Base-by-base conservation (phyloP, 2,329 filamentous ascomycete species). In the Ophiostoma pallidulum region DNA sequence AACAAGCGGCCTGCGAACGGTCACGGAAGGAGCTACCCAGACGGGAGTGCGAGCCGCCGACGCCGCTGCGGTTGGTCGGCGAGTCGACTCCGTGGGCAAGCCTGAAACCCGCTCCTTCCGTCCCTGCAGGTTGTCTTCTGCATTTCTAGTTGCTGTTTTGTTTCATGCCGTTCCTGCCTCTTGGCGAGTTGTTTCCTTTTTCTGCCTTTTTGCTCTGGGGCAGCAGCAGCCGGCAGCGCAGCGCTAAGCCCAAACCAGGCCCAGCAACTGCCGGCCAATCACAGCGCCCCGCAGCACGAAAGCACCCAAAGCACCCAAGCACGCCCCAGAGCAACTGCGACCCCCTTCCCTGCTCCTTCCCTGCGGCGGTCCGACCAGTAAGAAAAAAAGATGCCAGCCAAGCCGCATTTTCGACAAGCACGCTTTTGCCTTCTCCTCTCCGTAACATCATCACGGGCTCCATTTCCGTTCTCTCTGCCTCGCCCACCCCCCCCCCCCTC, bases 401-500 rank as follows among this genome's bases (percentile, higher is more conserved):
- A 51, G 50, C 53, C 53, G 50, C 48, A 55, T 47, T 54, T 53
- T 52, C 47, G 39, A 51, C 49, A 45, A 53, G 42, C 39, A 48
- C 42, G 6, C 36, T 41, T 37, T 49, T 41, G 24, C 31, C 22
- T 38, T 22, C 46, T 20, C 45, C 35, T 43, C 42, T 29, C 36
- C 26, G 29, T 31, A 41, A 31, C 41, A 52, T 44, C 48, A 50
- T 36, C 33, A 19, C 40, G 48, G 38, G 43, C 24, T 13, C 2
- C 37, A 10, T 14, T 14, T 28, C 32, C 28, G 40, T 24, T 39
- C 26, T n/a, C 14, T 33, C 20, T 19, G 9, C 29, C n/a, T n/a
- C n/a, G n/a, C n/a, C n/a, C n/a, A n/a, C n/a, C n/a, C n/a, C n/a
- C n/a, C n/a, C n/a, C n/a, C n/a, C n/a, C 33, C 19, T 28, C 37